Evolutionary conservation across 108 stramenopile genomes (phyloP).

Genomic region (Cylindrotheca closterium): DNA sequence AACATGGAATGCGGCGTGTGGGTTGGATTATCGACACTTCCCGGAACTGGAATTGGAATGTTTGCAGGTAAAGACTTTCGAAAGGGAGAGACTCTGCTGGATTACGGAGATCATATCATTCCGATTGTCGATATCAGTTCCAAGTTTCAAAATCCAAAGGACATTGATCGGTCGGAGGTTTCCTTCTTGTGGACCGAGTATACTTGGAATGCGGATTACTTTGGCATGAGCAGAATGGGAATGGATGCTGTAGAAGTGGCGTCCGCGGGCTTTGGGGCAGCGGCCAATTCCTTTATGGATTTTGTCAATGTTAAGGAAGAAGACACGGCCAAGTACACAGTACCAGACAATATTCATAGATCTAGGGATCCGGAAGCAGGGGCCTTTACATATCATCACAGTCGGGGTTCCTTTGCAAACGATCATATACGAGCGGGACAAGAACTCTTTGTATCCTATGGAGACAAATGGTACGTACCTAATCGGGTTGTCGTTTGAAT

Average conservation of each 20-base stretch:
- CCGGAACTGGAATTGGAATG: conserved; percentile 66
- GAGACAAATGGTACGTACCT: conserved; percentile 21
- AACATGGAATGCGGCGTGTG: conserved; percentile 43
- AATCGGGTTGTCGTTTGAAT: neutral
- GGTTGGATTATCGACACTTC: conserved; percentile 61
- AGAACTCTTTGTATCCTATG: conserved; percentile 47
- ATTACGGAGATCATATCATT: conserved; percentile 35
- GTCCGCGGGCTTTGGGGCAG: conserved; percentile 38
- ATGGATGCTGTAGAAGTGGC: conserved; percentile 26
- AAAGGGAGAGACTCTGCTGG: conserved; percentile 19
- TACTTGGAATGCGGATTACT: conserved; percentile 27
- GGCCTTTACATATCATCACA: conserved; percentile 32
- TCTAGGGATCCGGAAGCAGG: conserved; percentile 53
- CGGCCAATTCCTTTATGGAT: conserved; percentile 33
- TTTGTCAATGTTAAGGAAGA: conserved; percentile 42
- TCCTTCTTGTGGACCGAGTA: conserved; percentile 53
- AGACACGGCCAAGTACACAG: conserved; percentile 2
- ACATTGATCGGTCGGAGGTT: neutral
- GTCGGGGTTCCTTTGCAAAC: conserved; percentile 28
- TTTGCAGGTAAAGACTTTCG: conserved; percentile 58
- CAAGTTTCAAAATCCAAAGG: neutral
- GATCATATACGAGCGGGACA: conserved; percentile 30
- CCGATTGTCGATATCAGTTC: conserved; percentile 35
- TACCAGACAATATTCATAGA: conserved; percentile 42
- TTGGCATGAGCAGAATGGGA: conserved; percentile 3